Conservation (phyloP, 2,329 filamentous ascomycete species). For the Colletotrichum tamarilloi region DNA sequence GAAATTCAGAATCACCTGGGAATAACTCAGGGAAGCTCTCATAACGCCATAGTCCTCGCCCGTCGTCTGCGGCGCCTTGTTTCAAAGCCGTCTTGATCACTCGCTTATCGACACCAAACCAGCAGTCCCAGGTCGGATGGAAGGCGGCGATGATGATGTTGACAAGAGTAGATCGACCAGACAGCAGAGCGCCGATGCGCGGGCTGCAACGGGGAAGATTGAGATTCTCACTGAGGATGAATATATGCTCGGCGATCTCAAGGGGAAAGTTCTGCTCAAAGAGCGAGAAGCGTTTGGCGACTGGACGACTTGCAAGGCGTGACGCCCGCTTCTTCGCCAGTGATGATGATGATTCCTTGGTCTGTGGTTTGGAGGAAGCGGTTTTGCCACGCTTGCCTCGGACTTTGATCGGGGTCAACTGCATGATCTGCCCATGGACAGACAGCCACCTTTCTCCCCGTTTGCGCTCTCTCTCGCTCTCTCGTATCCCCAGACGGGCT, state of each 20-base stretch:
- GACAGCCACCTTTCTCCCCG: background rate
- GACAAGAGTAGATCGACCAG: conserved; percentile 50
- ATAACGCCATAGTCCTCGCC: background rate
- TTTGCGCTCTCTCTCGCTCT: background rate
- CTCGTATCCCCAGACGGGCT: background rate
- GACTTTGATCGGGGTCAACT: conserved; percentile 60
- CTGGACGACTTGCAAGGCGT: conserved; percentile 8
- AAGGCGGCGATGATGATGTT: conserved; percentile 50
- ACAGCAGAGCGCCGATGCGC: conserved; percentile 59
- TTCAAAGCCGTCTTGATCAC: conserved; percentile 21
- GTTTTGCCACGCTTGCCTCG: conserved; percentile 55
- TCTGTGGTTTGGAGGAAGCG: conserved; percentile 20
- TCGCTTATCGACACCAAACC: conserved; percentile 44
- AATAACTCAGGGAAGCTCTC: conserved; percentile 35
- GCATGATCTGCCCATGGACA: conserved; percentile 47
- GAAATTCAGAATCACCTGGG: conserved; percentile 54
- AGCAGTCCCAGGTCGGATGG: conserved; percentile 51
- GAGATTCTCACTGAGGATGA: conserved; percentile 61
- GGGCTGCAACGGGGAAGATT: conserved; percentile 57
- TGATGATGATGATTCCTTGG: background rate
- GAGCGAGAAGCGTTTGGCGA: conserved; percentile 34
- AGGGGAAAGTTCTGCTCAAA: conserved; percentile 54
- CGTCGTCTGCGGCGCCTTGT: conserved; percentile 7
- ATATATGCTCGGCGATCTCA: conserved; percentile 65
- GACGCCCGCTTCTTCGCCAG: background rate